These are phyloP conservation scores for Candida suzukii DNA, from an alignment of 805 yeast genomes.

Conservation along the genomic window DNA sequence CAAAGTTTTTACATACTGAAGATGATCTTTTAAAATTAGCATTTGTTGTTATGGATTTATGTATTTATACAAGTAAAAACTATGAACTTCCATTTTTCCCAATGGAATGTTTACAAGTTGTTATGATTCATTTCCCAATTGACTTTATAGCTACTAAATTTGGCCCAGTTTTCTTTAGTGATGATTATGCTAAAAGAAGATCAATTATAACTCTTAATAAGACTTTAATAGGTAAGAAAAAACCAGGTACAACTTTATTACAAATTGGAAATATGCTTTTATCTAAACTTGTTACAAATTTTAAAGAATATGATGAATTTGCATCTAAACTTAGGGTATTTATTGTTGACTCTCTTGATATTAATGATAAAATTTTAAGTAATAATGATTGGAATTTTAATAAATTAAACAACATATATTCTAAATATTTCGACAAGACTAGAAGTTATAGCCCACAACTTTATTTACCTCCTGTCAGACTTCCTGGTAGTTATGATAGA, in stretches of 20 bases:
- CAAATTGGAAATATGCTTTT: slow-evolving; percentile 20
- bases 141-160: slow-evolving; percentile 15
- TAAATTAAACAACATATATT: not conserved
- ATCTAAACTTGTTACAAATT: slow-evolving; percentile 12
- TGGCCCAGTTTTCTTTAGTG: slow-evolving; percentile 13
- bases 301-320: slow-evolving; percentile 16
- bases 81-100: slow-evolving; percentile 7
- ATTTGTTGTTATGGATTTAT: slow-evolving; percentile 16
- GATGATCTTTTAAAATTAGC: slow-evolving; percentile 3
- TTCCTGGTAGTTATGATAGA: slow-evolving; percentile 1
- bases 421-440: not conserved
- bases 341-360: slow-evolving; percentile 19
- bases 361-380: slow-evolving; percentile 22
- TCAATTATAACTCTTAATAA: slow-evolving; percentile 16
- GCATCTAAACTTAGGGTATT: slow-evolving; percentile 16
- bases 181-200: slow-evolving; percentile 8
- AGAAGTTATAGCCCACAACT: too few relatives aligned
- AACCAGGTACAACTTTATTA: slow-evolving; percentile 25
- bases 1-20: not conserved
- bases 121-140: slow-evolving; percentile 13
- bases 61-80: slow-evolving; percentile 11
- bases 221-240: slow-evolving; percentile 20
- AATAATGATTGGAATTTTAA: slow-evolving; percentile 19
- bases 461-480: not conserved
- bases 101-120: slow-evolving; percentile 19